Evolutionary conservation across 805 yeast genomes (phyloP), one percentile per base, ranked within the genome.

Genomic region (Tetrapisispora iriomotensis): DNA sequence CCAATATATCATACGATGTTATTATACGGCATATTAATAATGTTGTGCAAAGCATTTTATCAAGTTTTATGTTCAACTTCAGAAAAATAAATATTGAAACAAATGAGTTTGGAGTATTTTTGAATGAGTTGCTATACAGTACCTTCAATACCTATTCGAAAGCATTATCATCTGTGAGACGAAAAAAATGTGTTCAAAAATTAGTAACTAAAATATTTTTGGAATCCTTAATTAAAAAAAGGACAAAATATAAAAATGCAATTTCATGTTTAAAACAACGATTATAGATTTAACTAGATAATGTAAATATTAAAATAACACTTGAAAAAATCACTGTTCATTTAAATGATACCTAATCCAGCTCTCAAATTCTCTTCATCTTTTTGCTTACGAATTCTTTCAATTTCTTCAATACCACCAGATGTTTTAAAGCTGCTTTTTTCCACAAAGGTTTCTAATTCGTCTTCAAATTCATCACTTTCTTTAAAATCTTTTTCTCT

Each of bases 371-470:
- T 82, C 48, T 79, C 79, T 39, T 71, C 76, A 60, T 86, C 94
- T 46, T 83, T 79, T 44, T 70, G 63, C 48, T 67, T 69, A 42
- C 96, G 68, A 36, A 68, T 48, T 43, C 84, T 67, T 49, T 90
- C 97, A 17, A 84, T 65, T 50, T 86, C 96, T 45, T 83, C 94
- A 17, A 87, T 72, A 1, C 97, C 96, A 6, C 96, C 96, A 15
- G 87, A 74, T 46, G 76, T 81, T 53, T 83, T 84, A 42, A 90
- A 67, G 53, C 72, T 82, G 22, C 75, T 71, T 31, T 79, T 90
- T 6, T 71, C 88, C 7, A 90, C 95, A 67, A 86, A 90, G 17
- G 75, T 81, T 2, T 79, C 92, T 6, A 90, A 64, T 55, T 90
- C 97, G 34, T 82, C 87, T 55, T 82, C 84, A 53, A 90, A 90